phyloP scores from a whole-genome alignment of 768 basidiomycete species.

The Cytidiella melzeri region DNA sequence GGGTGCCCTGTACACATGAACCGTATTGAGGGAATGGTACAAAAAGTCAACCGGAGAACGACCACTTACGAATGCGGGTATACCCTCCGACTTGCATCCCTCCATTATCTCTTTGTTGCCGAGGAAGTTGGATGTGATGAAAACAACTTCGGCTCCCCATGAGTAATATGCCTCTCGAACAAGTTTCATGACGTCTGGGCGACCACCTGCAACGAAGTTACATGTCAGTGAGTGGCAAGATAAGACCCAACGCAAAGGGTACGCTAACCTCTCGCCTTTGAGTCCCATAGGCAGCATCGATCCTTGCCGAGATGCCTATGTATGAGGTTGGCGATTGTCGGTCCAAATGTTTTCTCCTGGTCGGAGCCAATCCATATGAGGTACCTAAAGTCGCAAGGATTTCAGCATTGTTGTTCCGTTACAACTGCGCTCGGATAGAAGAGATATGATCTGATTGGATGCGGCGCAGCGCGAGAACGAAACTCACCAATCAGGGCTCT shows the following conservation, averaged over 20 bases:
- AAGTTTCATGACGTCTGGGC: slow-evolving; percentile 34
- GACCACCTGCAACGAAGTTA: slow-evolving; percentile 21
- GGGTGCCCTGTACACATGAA: slow-evolving; percentile 24
- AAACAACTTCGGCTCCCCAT: slow-evolving; percentile 36
- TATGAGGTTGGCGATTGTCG: slow-evolving; percentile 36
- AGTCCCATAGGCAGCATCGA: slow-evolving; percentile 36
- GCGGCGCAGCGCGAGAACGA: background rate
- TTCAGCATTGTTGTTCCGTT: background rate
- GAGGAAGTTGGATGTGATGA: slow-evolving; percentile 37
- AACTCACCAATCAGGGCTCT: slow-evolving; percentile 30
- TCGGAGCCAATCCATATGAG: slow-evolving; percentile 40
- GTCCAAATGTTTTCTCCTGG: slow-evolving; percentile 39
- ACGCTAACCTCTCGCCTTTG: slow-evolving; percentile 29
- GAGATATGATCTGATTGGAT: too few species aligned
- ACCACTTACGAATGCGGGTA: slow-evolving; percentile 32
- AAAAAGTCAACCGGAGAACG: background rate
- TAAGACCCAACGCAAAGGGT: background rate
- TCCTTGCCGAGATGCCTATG: slow-evolving; percentile 32
- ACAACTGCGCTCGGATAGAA: too few species aligned
- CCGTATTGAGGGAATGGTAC: slow-evolving; percentile 4
- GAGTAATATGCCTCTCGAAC: slow-evolving; percentile 30
- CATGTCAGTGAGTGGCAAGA: background rate
- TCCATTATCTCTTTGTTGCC: slow-evolving; percentile 39
- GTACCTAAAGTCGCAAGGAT: slow-evolving; percentile 21
- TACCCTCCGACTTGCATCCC: slow-evolving; percentile 30